Evolutionary conservation across 257 asterid genomes (phyloP).

Genomic region (Nicotiana sylvestris): DNA sequence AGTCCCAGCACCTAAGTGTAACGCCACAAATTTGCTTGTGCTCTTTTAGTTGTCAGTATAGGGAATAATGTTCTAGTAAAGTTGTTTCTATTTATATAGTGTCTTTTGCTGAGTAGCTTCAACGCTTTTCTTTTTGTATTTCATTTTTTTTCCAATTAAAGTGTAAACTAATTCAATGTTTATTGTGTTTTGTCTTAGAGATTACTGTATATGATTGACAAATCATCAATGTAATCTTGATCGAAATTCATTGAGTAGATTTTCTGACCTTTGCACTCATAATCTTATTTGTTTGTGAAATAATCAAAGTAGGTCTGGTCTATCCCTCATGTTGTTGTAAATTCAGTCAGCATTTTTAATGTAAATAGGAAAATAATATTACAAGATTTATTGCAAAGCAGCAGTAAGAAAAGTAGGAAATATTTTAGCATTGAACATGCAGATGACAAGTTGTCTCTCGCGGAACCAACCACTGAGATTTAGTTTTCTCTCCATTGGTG

Average conservation of each 20-base stretch:
- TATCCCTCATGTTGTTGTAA: background rate
- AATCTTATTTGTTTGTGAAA: background rate
- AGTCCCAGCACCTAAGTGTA: background rate
- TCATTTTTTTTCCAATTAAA: background rate
- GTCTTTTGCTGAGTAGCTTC: background rate
- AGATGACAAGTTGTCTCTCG: no score
- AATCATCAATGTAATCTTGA: background rate
- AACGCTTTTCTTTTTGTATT: background rate
- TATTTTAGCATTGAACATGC: no score
- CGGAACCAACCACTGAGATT: no score
- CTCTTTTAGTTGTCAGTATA: constrained; percentile 23
- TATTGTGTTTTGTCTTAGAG: background rate
- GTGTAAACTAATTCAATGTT: background rate
- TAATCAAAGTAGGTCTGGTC: background rate
- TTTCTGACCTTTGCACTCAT: background rate
- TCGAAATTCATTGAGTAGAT: background rate
- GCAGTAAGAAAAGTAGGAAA: no score
- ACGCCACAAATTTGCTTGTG: constrained; percentile 20
- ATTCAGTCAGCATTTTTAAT: no score
- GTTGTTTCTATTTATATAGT: background rate
- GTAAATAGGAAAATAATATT: no score
- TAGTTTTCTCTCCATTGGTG: no score
- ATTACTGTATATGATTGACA: background rate
- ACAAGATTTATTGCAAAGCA: no score
- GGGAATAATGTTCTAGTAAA: constrained; percentile 11